A percentile compares a stretch with the other conserved stretches of the same genome.
Evolutionary conservation across 2,329 filamentous ascomycete species (phyloP).

Genomic region (Huntiella decipiens): DNA sequence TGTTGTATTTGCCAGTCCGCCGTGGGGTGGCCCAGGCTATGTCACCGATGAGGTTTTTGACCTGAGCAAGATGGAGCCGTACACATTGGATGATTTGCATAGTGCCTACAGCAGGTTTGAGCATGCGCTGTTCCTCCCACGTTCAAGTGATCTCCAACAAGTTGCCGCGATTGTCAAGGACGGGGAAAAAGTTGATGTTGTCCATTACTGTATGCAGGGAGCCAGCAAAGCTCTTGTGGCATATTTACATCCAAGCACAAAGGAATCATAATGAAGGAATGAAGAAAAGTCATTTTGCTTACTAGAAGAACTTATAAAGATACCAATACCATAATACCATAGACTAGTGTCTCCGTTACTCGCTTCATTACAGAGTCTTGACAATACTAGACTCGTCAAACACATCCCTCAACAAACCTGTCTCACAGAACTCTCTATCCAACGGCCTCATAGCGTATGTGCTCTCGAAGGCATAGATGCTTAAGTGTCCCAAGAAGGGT

Average conservation of each 20-base stretch:
- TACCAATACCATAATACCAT: not conserved
- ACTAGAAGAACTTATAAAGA: too few relatives aligned
- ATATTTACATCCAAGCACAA: constrained; percentile 23
- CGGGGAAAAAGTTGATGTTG: constrained; percentile 41
- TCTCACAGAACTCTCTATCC: constrained; percentile 45
- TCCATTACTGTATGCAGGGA: constrained; percentile 82
- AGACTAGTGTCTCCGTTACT: not conserved
- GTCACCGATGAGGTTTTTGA: constrained; percentile 54
- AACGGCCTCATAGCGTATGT: constrained; percentile 66
- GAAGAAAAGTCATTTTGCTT: too few relatives aligned
- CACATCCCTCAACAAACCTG: constrained; percentile 49
- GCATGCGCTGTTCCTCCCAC: constrained; percentile 63
- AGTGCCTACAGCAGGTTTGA: constrained; percentile 39
- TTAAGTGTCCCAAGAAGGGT: constrained; percentile 80
- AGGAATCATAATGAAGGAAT: too few relatives aligned
- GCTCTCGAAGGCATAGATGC: constrained; percentile 83
- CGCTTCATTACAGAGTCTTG: constrained; percentile 29
- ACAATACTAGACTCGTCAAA: constrained; percentile 61
- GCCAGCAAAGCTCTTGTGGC: constrained; percentile 68
- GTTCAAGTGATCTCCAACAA: constrained; percentile 67
- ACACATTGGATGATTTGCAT: constrained; percentile 47
- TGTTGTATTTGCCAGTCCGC: constrained; percentile 37
- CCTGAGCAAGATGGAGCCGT: constrained; percentile 72
- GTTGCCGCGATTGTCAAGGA: constrained; percentile 37
- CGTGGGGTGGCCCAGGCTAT: constrained; percentile 41